Base-by-base conservation (phyloP, 306 rosid genomes). In the Prinsepia uniflora region DNA sequence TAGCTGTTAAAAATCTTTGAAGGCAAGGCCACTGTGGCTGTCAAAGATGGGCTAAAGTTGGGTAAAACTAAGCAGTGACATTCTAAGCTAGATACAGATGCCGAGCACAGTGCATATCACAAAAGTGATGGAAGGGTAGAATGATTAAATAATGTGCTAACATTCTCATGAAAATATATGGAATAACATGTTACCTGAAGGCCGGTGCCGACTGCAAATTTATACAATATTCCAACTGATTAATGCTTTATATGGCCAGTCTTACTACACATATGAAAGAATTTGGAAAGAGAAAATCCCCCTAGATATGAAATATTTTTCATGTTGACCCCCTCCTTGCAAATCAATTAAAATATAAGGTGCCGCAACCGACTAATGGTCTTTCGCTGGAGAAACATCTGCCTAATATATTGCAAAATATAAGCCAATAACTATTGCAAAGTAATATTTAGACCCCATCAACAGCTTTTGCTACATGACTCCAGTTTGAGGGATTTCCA, bases 1-100 rank as follows among this genome's bases (percentile, higher is more conserved):
- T 17, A 7, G 70, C 12, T 14, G 34, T 10, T 12, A 46, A 19
- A 19, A 49, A 19, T 36, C 14, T 53, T 48, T n/a, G 10, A 14
- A 13, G 63, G 63, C 63, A 15, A 48, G 45, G 58, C 72, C 61
- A n/a, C n/a, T 6, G 36, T 67, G 61, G 8, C 47, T 34, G 39
- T 36, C 2, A 68, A 20, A 43, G 30, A 3, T 6, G 11, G 47
- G 67, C 24, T 11, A 64, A 20, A 50, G 34, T 22, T 10, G 34
- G 47, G 13, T 18, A 36, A 17, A 11, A 40, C 3, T 52, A 18
- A 68, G 72, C 19, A 41, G 20, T 68, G 20, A 24, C 14, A 39
- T 55, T 19, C 42, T 40, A 53, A 12, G 52, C 13, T 40, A 42
- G 15, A 68, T 4, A 19, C 50, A 68, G 18, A 53, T 68, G 39